Evolutionary conservation across 768 basidiomycete species (phyloP).

Genomic region (Neoboletus brunneissimus): DNA sequence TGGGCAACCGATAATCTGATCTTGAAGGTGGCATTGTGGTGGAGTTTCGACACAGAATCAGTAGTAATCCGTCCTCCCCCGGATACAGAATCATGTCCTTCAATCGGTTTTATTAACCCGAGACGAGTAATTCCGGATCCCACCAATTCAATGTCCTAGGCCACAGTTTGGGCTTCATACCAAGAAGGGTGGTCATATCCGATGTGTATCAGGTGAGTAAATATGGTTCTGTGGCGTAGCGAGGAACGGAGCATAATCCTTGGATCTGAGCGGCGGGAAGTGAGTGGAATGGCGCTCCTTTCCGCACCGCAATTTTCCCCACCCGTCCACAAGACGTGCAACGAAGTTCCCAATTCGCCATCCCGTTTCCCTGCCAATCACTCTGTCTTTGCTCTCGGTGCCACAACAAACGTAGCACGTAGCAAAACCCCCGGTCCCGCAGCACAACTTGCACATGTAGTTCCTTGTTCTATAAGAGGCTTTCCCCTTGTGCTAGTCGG

Average conservation of each 20-base stretch:
- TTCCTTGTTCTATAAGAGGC: not conserved
- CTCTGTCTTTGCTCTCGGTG: not conserved
- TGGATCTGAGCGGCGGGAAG: not conserved
- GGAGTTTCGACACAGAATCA: not conserved
- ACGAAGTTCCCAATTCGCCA: not conserved
- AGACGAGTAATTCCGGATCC: not conserved
- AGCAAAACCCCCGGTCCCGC: not conserved
- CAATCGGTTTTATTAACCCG: conserved; percentile 1
- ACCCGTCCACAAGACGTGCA: not conserved
- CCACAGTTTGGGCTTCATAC: not conserved
- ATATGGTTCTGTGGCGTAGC: conserved; percentile 23
- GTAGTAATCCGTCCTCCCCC: not conserved
- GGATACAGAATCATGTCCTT: not conserved
- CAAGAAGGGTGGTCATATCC: conserved; percentile 1
- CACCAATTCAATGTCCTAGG: not conserved
- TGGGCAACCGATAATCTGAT: not conserved
- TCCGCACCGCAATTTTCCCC: not conserved
- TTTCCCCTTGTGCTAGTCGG: not conserved
- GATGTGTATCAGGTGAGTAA: conserved; percentile 10
- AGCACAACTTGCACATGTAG: not conserved
- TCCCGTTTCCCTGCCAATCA: not conserved
- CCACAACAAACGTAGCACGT: not conserved
- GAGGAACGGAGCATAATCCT: conserved; percentile 5
- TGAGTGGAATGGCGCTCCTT: not conserved
- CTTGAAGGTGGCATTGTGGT: conserved; percentile 2